Conservation (phyloP, 768 basidiomycete species). For the Obba rivulosa region DNA sequence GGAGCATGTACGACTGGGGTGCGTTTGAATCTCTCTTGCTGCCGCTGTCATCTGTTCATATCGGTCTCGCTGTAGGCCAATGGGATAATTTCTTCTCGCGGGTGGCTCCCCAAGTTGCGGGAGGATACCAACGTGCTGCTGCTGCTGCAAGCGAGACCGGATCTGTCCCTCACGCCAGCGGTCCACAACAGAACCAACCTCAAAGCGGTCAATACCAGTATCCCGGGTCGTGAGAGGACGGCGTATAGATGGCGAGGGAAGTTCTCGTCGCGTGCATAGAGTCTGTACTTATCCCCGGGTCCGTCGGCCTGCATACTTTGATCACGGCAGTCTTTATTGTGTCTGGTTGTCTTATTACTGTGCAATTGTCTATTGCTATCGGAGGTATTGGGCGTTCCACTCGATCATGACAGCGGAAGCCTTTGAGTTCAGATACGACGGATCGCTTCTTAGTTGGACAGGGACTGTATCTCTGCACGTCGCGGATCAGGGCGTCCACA, state of each 20-base stretch:
- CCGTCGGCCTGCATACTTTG: too few relatives aligned
- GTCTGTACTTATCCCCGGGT: too few relatives aligned
- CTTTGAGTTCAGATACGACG: too few relatives aligned
- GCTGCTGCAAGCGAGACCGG: slow-evolving; percentile 5
- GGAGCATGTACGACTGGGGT: slow-evolving; percentile 88
- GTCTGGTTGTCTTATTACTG: too few relatives aligned
- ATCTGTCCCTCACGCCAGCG: neutral
- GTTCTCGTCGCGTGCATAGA: slow-evolving; percentile 1
- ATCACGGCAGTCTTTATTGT: too few relatives aligned
- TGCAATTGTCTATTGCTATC: neutral
- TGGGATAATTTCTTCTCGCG: slow-evolving; percentile 81
- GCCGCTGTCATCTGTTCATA: slow-evolving; percentile 3
- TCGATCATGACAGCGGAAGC: too few relatives aligned
- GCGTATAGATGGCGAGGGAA: slow-evolving; percentile 5
- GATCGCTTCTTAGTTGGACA: too few relatives aligned
- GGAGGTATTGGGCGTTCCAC: neutral
- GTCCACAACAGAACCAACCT: slow-evolving; percentile 9
- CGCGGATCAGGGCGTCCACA: too few relatives aligned
- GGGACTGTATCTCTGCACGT: too few relatives aligned
- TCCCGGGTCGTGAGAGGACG: slow-evolving; percentile 7
- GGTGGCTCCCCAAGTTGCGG: slow-evolving; percentile 26
- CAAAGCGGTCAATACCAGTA: slow-evolving; percentile 7
- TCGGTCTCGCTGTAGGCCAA: slow-evolving; percentile 44
- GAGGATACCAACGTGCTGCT: slow-evolving; percentile 7
- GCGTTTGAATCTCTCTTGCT: slow-evolving; percentile 21